Evolutionary conservation across 169 alveolate species (phyloP), one percentile per base, ranked within the genome.

Genomic region (Hammondia hammondi): DNA sequence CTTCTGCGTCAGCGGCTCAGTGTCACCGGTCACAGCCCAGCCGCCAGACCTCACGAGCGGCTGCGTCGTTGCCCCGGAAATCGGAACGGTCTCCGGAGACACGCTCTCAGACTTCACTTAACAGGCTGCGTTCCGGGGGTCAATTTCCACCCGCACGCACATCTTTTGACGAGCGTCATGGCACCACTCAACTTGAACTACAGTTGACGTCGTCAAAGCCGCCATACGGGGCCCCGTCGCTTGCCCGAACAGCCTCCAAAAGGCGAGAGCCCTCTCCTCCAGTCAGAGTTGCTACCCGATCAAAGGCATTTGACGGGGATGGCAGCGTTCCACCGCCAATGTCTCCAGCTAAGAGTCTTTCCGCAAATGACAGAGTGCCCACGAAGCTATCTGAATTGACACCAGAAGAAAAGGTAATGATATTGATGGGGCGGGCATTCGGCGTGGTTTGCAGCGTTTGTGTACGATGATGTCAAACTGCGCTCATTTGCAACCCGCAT

Each of bases 331-430:
- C 43, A 39, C 71, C 14, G 71, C 71, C 71, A 21, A 21, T 21
- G 71, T 21, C 71, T 14, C 29, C 71, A 57, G 24, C 71, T 57
- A 57, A 57, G 71, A 21, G 24, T 57, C 71, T 21, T 14, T 57
- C 71, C 29, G 85, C 43, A 35, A 67, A 73, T 73, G 85, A 32
- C 35, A 73, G 29, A 73, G 85, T 24, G 21, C 85, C 85, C 17
- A 24, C 32, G 46, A 73, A 73, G 4, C 85, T 73, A 4, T 73
- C 85, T 24, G 85, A 73, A 35, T 32, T 73, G 85, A 73, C 85
- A 19, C 85, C 85, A n/a, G 85, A 73, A 35, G 85, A 73, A 73
- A 73, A 73, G 85, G 85, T 73, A 73, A 19, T 17, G 43, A 17
- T 3, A 7, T 67, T 67, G 35, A 39, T 2, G 43, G 43, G 43